Percentiles rank a stretch among this genome's conserved stretches.
Conservation (phyloP, 208 protist genomes). For the Acanthamoeba rhysodes region DNA sequence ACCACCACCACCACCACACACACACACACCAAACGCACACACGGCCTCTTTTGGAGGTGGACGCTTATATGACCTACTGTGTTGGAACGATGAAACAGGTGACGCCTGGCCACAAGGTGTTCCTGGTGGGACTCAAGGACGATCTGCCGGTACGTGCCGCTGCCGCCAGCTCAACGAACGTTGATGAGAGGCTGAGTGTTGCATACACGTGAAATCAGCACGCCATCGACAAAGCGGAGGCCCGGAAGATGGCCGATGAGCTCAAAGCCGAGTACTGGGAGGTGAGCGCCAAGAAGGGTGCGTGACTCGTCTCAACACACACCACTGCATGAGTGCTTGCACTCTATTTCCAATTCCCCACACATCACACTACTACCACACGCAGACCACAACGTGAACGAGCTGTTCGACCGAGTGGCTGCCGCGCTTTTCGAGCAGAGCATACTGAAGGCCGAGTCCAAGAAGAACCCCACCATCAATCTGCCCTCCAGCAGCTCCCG, state of each 20-base stretch:
- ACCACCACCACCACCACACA: too few relatives aligned
- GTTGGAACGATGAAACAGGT: background rate
- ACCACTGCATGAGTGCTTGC: background rate
- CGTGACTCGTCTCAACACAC: background rate
- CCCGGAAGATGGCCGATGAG: background rate
- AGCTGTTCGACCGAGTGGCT: background rate
- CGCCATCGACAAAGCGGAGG: background rate
- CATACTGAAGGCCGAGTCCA: slow-evolving; percentile 16
- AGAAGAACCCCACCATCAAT: background rate
- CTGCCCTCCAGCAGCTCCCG: background rate
- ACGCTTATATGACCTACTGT: background rate
- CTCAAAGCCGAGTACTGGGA: slow-evolving; percentile 37
- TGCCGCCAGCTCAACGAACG: background rate
- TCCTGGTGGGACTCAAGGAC: slow-evolving; percentile 15
- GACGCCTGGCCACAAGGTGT: slow-evolving; percentile 4
- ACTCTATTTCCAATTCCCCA: too few relatives aligned
- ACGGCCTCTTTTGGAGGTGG: too few relatives aligned
- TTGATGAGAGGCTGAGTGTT: background rate
- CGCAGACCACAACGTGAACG: slow-evolving; percentile 22
- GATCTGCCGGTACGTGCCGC: background rate
- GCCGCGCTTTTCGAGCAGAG: slow-evolving; percentile 24
- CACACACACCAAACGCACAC: too few relatives aligned
- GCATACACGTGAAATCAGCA: background rate
- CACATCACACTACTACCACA: too few relatives aligned
- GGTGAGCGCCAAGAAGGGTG: slow-evolving; percentile 34